A percentile compares a stretch with the other conserved stretches of the same genome.
Conservation (phyloP, 2,329 filamentous ascomycete genomes). For the Exophiala aquamarina region DNA sequence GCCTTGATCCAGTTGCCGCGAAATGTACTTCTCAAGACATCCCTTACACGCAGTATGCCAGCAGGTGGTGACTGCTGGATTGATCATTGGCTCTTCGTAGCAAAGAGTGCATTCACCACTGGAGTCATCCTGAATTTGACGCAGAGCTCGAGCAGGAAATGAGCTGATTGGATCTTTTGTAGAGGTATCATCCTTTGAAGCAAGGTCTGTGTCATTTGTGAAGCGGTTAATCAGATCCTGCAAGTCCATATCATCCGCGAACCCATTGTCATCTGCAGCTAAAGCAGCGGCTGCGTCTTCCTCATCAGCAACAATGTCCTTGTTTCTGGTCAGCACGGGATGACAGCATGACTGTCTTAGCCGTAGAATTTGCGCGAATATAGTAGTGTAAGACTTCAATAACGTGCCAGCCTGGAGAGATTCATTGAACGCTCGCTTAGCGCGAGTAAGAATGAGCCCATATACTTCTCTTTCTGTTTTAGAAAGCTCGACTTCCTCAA, state of each 20-base stretch:
- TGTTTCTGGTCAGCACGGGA: slow-evolving; percentile 83
- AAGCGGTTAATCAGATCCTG: slow-evolving; percentile 83
- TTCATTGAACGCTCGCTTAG: slow-evolving; percentile 78
- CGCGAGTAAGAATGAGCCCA: slow-evolving; percentile 80
- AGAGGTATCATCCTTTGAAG: slow-evolving; percentile 50
- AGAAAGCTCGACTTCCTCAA: slow-evolving; percentile 84
- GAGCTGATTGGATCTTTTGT: slow-evolving; percentile 61
- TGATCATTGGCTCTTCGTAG: slow-evolving; percentile 90
- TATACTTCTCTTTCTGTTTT: slow-evolving; percentile 86
- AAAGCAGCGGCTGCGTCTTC: slow-evolving; percentile 66
- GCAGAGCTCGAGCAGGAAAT: slow-evolving; percentile 83
- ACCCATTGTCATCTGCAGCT: slow-evolving; percentile 74
- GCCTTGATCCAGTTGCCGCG: slow-evolving; percentile 76
- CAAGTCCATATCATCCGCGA: slow-evolving; percentile 95
- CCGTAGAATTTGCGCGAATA: slow-evolving; percentile 93
- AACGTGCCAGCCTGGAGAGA: slow-evolving; percentile 91
- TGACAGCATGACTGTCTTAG: slow-evolving; percentile 94
- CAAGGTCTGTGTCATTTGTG: slow-evolving; percentile 64
- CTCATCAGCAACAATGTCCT: slow-evolving; percentile 81
- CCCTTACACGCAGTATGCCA: slow-evolving; percentile 98
- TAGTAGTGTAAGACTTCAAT: slow-evolving; percentile 93
- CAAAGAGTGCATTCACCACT: slow-evolving; percentile 92
- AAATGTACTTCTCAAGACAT: slow-evolving; percentile 86
- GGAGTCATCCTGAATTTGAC: slow-evolving; percentile 87
- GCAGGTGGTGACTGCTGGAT: slow-evolving; percentile 91